Percentiles rank a stretch among this genome's conserved stretches.
Conservation (phyloP, 495 filamentous ascomycete genomes). For the Darksidea phi region DNA sequence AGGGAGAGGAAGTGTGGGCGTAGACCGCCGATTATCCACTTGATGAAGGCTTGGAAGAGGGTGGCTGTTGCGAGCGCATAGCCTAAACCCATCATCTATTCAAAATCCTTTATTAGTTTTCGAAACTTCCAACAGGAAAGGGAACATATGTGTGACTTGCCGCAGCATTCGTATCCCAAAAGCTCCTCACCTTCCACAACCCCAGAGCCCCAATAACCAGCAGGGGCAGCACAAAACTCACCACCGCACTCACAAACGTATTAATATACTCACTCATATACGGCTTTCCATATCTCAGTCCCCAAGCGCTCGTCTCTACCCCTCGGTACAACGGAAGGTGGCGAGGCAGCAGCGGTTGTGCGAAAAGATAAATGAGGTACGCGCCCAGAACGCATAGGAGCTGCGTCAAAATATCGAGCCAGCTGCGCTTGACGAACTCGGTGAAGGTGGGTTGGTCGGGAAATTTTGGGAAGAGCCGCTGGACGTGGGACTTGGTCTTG, state of each 20-base stretch:
- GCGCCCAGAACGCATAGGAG: background rate
- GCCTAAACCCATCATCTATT: slow-evolving; percentile 56
- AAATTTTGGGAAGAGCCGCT: background rate
- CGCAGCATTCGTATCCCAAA: slow-evolving; percentile 65
- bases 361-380: background rate
- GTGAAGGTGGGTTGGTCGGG: background rate
- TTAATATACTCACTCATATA: slow-evolving; percentile 56
- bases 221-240: slow-evolving; percentile 56
- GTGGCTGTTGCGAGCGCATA: slow-evolving; percentile 61
- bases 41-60: slow-evolving; percentile 56
- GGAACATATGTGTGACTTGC: too few species aligned
- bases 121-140: too few species aligned
- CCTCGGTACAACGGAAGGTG: background rate
- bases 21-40: slow-evolving; percentile 57
- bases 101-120: too few species aligned
- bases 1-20: slow-evolving; percentile 59
- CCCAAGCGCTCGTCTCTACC: background rate
- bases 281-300: slow-evolving; percentile 1
- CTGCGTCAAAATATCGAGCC: background rate
- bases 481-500: background rate
- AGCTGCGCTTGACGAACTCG: background rate
- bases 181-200: slow-evolving; percentile 59
- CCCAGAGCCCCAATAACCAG: slow-evolving; percentile 40
- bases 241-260: slow-evolving; percentile 56
- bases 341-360: background rate